These are phyloP conservation scores for Mortierella sp. DNA, from an alignment of 371 early-diverging fungal genomes.

Conservation along the genomic window DNA sequence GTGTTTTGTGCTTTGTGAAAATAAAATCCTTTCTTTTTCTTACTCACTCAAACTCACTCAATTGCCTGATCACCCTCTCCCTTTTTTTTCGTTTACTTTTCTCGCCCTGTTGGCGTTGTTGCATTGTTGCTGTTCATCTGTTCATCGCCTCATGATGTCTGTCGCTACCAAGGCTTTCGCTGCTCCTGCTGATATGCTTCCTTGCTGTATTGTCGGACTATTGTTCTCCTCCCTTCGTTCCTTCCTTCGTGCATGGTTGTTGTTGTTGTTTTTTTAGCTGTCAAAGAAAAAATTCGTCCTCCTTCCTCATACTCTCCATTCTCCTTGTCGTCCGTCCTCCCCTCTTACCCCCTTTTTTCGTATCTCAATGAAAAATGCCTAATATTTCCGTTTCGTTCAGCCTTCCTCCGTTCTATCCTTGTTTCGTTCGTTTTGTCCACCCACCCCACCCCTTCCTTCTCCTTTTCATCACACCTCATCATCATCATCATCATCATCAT, in stretches of 20 bases:
- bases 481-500: neutral
- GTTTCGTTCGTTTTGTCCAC: neutral
- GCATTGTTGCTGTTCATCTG: no score
- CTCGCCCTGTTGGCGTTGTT: neutral
- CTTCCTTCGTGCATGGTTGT: neutral
- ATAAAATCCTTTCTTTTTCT: neutral
- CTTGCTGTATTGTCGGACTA: neutral
- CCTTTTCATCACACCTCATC: neutral
- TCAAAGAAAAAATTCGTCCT: no score
- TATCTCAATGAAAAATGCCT: neutral
- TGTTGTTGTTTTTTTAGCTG: no score
- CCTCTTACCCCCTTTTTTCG: slow-evolving; percentile 3
- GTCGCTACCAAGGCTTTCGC: no score
- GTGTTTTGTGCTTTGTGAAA: neutral
- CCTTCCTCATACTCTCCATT: no score
- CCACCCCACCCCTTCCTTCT: neutral
- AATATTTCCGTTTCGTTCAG: neutral
- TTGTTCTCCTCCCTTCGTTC: neutral
- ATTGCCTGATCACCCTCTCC: neutral
- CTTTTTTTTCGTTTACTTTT: neutral
- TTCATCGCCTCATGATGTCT: no score
- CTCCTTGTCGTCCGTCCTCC: neutral
- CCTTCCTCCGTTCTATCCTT: no score
- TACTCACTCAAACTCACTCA: neutral
- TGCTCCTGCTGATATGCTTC: neutral